phyloP scores from a whole-genome alignment of 2,329 filamentous ascomycete genomes.

The Epichloe hybrida region DNA sequence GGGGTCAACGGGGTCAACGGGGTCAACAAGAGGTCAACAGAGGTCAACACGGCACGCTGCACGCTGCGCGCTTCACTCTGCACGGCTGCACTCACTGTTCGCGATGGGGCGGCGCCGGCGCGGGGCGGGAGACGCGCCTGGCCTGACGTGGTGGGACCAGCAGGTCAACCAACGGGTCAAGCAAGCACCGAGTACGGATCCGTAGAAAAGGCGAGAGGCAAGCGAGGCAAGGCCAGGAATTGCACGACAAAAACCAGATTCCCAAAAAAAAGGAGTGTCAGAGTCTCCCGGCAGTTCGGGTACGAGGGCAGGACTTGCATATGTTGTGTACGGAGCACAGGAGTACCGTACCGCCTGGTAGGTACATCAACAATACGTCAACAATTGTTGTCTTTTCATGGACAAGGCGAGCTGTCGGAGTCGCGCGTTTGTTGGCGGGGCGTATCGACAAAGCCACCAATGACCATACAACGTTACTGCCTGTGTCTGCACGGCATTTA shows the following conservation, averaged over 20 bases:
- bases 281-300: background rate
- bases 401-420: background rate
- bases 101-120: background rate
- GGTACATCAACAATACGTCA: background rate
- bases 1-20: too few species aligned
- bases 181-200: too few species aligned
- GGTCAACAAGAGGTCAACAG: background rate
- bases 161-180: background rate
- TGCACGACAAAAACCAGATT: too few species aligned
- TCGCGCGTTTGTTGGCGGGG: conserved; percentile 1
- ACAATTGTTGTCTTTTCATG: background rate
- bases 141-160: background rate
- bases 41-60: background rate
- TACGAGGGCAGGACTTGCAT: background rate
- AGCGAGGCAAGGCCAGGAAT: too few species aligned
- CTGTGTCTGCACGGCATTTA: background rate
- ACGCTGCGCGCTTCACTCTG: background rate
- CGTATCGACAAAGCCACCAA: background rate
- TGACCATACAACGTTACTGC: background rate
- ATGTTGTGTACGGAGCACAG: background rate
- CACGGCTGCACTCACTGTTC: background rate
- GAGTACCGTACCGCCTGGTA: too few species aligned
- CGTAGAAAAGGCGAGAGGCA: too few species aligned
- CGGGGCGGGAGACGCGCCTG: conserved; percentile 4
- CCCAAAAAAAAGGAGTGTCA: background rate